These are phyloP conservation scores for Arxiozyma bovina DNA, from an alignment of 1,139 yeast species.

Conservation along the genomic window DNA sequence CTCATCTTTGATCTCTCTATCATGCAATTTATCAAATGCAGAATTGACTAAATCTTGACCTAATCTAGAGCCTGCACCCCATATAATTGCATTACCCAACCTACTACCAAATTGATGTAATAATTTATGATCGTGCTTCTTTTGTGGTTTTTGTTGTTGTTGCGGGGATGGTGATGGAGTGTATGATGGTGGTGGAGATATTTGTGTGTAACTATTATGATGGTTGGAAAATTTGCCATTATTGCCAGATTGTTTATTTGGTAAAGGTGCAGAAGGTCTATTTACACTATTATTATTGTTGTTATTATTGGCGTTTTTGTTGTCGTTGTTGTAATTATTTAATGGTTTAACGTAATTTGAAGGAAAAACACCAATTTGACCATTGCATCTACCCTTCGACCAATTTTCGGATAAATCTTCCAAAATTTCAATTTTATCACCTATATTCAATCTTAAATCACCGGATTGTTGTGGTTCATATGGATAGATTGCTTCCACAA, in stretches of 20 bases:
- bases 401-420: slow-evolving; percentile 74
- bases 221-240: neutral
- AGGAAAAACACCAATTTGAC: slow-evolving; percentile 70
- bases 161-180: neutral
- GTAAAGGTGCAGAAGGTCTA: neutral
- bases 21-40: slow-evolving; percentile 43
- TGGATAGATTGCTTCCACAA: slow-evolving; percentile 58
- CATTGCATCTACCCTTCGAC: slow-evolving; percentile 69
- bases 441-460: slow-evolving; percentile 53
- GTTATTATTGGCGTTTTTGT: neutral
- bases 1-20: slow-evolving; percentile 27
- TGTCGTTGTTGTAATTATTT: neutral
- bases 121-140: neutral
- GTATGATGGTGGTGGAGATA: neutral
- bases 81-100: slow-evolving; percentile 85
- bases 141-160: neutral
- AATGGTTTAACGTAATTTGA: slow-evolving; percentile 59
- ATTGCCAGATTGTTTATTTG: neutral
- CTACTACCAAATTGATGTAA: slow-evolving; percentile 50
- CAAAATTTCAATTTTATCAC: slow-evolving; percentile 54
- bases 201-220: neutral
- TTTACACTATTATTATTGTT: neutral
- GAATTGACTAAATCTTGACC: slow-evolving; percentile 70
- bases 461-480: slow-evolving; percentile 56
- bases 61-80: slow-evolving; percentile 93